Conservation (phyloP, 1,139 yeast species). For the Arxiozyma slooffiae region DNA sequence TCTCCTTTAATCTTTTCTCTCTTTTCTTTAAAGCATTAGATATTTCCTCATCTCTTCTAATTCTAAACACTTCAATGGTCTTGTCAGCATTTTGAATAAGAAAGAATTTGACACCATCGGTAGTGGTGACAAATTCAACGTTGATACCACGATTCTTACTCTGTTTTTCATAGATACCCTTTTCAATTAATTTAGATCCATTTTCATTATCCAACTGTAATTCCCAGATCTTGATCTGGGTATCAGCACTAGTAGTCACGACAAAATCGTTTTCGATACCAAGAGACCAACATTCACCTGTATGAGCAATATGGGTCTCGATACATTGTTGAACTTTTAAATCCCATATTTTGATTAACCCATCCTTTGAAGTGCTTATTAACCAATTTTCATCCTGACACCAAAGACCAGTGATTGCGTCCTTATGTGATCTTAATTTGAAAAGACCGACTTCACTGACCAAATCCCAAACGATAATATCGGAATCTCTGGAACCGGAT, state of each 20-base stretch:
- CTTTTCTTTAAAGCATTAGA: slow-evolving; percentile 69
- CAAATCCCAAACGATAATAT: slow-evolving; percentile 86
- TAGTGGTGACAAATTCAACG: slow-evolving; percentile 42
- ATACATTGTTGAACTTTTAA: slow-evolving; percentile 78
- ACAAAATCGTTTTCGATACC: slow-evolving; percentile 40
- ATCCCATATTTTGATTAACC: slow-evolving; percentile 88
- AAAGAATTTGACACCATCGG: slow-evolving; percentile 42
- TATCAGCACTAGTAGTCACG: slow-evolving; percentile 69
- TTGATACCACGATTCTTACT: slow-evolving; percentile 67
- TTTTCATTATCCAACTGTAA: slow-evolving; percentile 51
- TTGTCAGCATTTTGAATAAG: slow-evolving; percentile 71
- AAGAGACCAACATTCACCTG: slow-evolving; percentile 87
- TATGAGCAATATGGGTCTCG: slow-evolving; percentile 90
- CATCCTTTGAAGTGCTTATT: slow-evolving; percentile 76
- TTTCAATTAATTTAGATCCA: slow-evolving; percentile 42
- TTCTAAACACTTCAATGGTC: slow-evolving; percentile 70
- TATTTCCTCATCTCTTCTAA: slow-evolving; percentile 70
- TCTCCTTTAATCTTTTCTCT: slow-evolving; percentile 67
- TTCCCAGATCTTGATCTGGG: slow-evolving; percentile 77
- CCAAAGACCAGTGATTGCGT: slow-evolving; percentile 71
- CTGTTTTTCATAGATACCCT: slow-evolving; percentile 65
- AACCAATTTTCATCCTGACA: slow-evolving; percentile 50
- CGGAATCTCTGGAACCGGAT: slow-evolving; percentile 80
- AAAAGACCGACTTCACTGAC: slow-evolving; percentile 85
- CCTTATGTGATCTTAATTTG: slow-evolving; percentile 82